Conservation (phyloP, 2,329 filamentous ascomycete species). For the Cladosporium sp. region DNA sequence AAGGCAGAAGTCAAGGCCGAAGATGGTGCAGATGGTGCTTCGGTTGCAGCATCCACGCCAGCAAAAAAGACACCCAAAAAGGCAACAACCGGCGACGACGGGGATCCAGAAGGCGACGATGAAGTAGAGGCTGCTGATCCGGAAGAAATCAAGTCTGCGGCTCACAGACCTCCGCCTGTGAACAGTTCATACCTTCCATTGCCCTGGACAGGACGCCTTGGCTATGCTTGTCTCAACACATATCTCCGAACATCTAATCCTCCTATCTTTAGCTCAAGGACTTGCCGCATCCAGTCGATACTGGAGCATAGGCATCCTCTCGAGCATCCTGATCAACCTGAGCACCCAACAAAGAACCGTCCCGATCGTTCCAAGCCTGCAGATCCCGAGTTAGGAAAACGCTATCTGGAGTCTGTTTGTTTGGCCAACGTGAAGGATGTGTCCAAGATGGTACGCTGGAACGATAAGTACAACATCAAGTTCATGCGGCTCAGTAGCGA, state of each 20-base stretch:
- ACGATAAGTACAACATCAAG: conserved; percentile 84
- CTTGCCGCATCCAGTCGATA: conserved; percentile 86
- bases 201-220: conserved; percentile 84
- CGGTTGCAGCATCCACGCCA: conserved; percentile 9
- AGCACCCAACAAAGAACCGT: conserved; percentile 80
- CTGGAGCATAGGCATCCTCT: conserved; percentile 83
- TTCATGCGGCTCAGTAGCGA: conserved; percentile 91
- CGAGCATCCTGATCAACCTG: conserved; percentile 67
- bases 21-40: conserved; percentile 13
- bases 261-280: conserved; percentile 84
- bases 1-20: conserved; percentile 15
- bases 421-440: conserved; percentile 80
- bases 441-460: conserved; percentile 83
- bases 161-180: conserved; percentile 66
- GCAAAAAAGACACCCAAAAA: conserved; percentile 24
- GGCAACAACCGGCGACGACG: conserved; percentile 18
- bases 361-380: conserved; percentile 70
- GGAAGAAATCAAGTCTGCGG: conserved; percentile 55
- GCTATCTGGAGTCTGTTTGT: conserved; percentile 72
- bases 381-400: conserved; percentile 61
- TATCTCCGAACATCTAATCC: conserved; percentile 79
- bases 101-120: conserved; percentile 51
- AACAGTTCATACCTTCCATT: conserved; percentile 80
- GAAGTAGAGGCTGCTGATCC: conserved; percentile 50
- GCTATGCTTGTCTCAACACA: conserved; percentile 91